Percentiles rank a stretch among this genome's conserved stretches.
Conservation (phyloP, 208 protist genomes). For the Leishmania mexicana region DNA sequence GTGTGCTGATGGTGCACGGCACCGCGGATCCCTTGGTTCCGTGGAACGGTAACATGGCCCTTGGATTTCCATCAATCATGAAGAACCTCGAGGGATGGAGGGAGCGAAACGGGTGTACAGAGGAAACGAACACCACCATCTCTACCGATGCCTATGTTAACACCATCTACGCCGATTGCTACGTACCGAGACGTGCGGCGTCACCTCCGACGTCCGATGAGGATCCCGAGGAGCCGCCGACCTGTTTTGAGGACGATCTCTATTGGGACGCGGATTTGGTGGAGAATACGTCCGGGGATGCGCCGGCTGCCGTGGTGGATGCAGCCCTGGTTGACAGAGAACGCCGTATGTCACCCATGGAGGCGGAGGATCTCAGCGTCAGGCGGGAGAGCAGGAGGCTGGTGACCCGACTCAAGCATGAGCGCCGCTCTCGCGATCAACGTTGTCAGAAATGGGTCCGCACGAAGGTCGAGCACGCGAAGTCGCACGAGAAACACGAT, state of each 20-base stretch:
- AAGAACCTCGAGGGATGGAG: constrained; percentile 55
- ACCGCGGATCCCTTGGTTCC: constrained; percentile 65
- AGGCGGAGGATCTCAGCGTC: background rate
- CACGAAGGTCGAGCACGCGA: background rate
- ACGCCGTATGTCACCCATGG: background rate
- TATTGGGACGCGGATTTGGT: background rate
- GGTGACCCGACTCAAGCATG: background rate
- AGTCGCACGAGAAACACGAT: background rate
- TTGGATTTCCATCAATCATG: constrained; percentile 57
- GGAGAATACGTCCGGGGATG: background rate
- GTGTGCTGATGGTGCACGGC: constrained; percentile 79
- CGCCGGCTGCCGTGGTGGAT: no score
- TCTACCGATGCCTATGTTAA: constrained; percentile 47
- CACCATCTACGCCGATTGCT: constrained; percentile 48
- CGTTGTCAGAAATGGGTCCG: background rate
- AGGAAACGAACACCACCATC: constrained; percentile 36
- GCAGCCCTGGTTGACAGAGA: background rate
- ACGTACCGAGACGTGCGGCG: background rate
- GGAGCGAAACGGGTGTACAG: constrained; percentile 40
- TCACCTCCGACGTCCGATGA: background rate
- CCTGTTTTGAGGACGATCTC: background rate
- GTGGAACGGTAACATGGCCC: constrained; percentile 44
- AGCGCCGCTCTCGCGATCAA: background rate
- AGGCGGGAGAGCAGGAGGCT: background rate
- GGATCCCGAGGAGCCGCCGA: background rate